Percentiles rank a stretch among this genome's conserved stretches.
phyloP scores from a whole-genome alignment of 2,329 filamentous ascomycete genomes.

The Nectriaceae sp. region DNA sequence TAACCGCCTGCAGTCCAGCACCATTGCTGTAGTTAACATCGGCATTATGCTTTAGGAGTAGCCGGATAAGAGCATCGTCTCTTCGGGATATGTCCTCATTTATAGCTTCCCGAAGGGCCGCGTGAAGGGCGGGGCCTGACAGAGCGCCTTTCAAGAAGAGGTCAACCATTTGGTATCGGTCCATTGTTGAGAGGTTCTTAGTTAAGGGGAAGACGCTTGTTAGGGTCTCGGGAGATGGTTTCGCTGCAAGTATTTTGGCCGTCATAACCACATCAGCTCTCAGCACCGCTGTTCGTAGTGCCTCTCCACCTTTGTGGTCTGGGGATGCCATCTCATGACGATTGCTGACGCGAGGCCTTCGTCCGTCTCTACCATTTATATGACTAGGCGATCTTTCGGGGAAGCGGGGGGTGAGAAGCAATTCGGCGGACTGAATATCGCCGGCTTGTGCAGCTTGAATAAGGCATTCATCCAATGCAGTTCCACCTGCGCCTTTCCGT shows the following conservation, averaged over 20 bases:
- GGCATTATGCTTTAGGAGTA: conserved; percentile 53
- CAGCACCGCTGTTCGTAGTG: conserved; percentile 51
- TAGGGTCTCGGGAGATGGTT: conserved; percentile 50
- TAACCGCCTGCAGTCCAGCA: conserved; percentile 48
- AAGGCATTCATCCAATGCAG: conserved; percentile 49
- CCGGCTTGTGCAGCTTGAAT: conserved; percentile 50
- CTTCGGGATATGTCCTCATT: conserved; percentile 47
- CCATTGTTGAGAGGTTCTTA: conserved; percentile 41
- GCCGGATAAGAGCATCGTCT: conserved; percentile 53
- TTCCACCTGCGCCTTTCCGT: conserved; percentile 51
- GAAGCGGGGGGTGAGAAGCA: conserved; percentile 53
- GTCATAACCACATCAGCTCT: conserved; percentile 47
- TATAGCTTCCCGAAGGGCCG: conserved; percentile 54
- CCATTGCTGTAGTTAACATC: conserved; percentile 58
- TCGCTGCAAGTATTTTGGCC: conserved; percentile 46
- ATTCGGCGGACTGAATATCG: conserved; percentile 47
- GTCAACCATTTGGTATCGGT: conserved; percentile 51
- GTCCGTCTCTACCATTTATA: conserved; percentile 18
- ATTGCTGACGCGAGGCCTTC: conserved; percentile 34
- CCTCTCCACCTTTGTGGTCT: conserved; percentile 53
- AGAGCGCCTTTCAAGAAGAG: conserved; percentile 52
- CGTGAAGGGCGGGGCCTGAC: conserved; percentile 47
- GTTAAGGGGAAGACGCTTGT: conserved; percentile 51
- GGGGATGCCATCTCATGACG: conserved; percentile 54
- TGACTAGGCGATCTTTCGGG: conserved; percentile 31